phyloP scores from a whole-genome alignment of 192 early-diverging fungal species.

The Rhizoclosmatium globosum region DNA sequence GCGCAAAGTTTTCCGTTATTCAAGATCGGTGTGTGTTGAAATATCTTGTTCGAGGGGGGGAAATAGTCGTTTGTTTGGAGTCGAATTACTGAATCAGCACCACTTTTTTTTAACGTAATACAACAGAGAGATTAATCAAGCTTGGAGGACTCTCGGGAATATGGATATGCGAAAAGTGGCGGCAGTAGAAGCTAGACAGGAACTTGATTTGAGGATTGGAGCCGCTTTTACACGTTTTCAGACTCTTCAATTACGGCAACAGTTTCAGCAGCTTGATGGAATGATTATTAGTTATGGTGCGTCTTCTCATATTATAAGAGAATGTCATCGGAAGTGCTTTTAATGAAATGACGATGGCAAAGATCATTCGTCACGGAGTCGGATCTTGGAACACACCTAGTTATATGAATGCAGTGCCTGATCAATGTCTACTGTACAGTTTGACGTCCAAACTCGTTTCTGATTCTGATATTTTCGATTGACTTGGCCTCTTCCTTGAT shows the following conservation, averaged over 20 bases:
- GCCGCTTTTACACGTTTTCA: constrained; percentile 94
- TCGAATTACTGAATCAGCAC: background rate
- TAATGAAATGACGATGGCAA: background rate
- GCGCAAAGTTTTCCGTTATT: constrained; percentile 92
- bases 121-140: constrained; percentile 75
- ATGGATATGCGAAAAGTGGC: constrained; percentile 77
- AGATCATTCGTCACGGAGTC: too few species aligned
- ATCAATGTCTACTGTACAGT: too few species aligned
- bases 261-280: constrained; percentile 60
- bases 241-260: constrained; percentile 69
- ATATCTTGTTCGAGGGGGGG: too few species aligned
- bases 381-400: too few species aligned
- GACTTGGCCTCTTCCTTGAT: too few species aligned
- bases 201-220: constrained; percentile 93
- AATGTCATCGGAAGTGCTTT: constrained; percentile 18
- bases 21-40: constrained; percentile 63
- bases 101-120: background rate
- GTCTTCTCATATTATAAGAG: constrained; percentile 11
- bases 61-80: too few species aligned
- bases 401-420: too few species aligned
- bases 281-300: constrained; percentile 86
- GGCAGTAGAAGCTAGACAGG: constrained; percentile 85
- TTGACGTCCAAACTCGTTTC: too few species aligned
- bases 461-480: too few species aligned
- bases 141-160: constrained; percentile 74